Conservation (phyloP, 345 rosid species). For the Linum lewisii region DNA sequence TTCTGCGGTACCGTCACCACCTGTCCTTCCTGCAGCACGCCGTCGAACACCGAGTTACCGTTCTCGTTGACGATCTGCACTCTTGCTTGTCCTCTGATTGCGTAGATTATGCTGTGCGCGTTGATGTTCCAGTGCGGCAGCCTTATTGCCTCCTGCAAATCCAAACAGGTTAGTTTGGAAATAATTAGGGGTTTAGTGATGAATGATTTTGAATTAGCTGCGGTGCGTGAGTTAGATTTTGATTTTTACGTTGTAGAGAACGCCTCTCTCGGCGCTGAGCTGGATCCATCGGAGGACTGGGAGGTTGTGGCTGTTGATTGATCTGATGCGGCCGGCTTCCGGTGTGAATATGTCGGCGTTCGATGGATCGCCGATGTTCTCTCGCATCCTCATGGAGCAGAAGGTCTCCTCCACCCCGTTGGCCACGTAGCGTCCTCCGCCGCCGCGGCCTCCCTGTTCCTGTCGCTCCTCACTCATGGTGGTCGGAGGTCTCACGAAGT, state of each 20-base stretch:
- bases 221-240: not conserved
- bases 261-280: conserved; percentile 50
- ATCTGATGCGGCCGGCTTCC: conserved; percentile 39
- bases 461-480: conserved; percentile 8
- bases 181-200: conserved; percentile 15
- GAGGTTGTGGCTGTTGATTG: conserved; percentile 48
- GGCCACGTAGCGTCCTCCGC: not conserved
- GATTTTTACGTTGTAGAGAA: conserved; percentile 26
- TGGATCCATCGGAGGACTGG: conserved; percentile 44
- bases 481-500: conserved; percentile 36
- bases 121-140: conserved; percentile 59
- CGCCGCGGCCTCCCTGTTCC: conserved; percentile 5
- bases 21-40: conserved; percentile 41
- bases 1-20: conserved; percentile 56
- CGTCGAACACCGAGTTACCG: conserved; percentile 49
- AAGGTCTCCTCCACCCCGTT: conserved; percentile 72
- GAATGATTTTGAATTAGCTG: too few species aligned
- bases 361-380: conserved; percentile 58
- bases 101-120: conserved; percentile 56
- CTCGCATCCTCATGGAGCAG: conserved; percentile 49
- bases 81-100: conserved; percentile 37
- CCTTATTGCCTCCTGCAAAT: conserved; percentile 40
- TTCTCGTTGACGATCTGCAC: conserved; percentile 49
- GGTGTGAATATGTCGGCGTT: conserved; percentile 52
- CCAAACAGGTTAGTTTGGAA: not conserved